A percentile compares a stretch with the other conserved stretches of the same genome.
Evolutionary conservation across 139 green algal genomes (phyloP).

Genomic region (Bryopsis sp.): DNA sequence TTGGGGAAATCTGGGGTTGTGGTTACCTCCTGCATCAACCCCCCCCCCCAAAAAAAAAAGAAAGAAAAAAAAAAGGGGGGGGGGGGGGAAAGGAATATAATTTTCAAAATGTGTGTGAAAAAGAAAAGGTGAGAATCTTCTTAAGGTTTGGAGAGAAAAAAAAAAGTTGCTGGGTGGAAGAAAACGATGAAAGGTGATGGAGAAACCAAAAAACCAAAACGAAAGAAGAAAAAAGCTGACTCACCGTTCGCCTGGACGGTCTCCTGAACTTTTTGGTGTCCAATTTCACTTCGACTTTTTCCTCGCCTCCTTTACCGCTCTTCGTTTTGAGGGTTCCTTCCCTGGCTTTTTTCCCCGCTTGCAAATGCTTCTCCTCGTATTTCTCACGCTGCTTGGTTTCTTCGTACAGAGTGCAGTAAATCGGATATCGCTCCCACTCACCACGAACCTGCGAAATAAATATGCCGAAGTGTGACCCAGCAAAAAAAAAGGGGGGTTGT

Average conservation of each 20-base stretch:
- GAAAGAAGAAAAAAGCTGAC: not conserved
- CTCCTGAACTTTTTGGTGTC: conserved; percentile 59
- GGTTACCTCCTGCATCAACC: too few relatives aligned
- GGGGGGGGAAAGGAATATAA: too few relatives aligned
- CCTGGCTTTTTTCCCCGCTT: conserved; percentile 43
- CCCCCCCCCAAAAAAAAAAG: too few relatives aligned
- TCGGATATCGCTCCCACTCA: conserved; percentile 48
- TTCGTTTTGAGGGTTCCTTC: conserved; percentile 56
- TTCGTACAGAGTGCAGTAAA: conserved; percentile 62
- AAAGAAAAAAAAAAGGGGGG: too few relatives aligned
- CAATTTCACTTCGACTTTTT: conserved; percentile 60
- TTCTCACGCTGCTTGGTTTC: conserved; percentile 48
- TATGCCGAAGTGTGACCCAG: not conserved
- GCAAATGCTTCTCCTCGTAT: conserved; percentile 29
- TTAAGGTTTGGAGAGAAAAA: too few relatives aligned
- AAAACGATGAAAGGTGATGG: too few relatives aligned
- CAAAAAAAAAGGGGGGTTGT: conserved; percentile 40
- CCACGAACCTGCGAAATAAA: not conserved
- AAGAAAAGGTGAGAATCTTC: too few relatives aligned
- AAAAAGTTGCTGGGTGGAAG: too few relatives aligned
- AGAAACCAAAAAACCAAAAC: too few relatives aligned
- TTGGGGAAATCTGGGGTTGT: too few relatives aligned
- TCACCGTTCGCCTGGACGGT: conserved; percentile 25
- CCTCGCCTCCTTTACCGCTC: conserved; percentile 42
- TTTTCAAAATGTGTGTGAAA: too few relatives aligned